A percentile compares a stretch with the other conserved stretches of the same genome.
Evolutionary conservation across 306 rosid genomes (phyloP).

Genomic region (Trifolium fragiferum): DNA sequence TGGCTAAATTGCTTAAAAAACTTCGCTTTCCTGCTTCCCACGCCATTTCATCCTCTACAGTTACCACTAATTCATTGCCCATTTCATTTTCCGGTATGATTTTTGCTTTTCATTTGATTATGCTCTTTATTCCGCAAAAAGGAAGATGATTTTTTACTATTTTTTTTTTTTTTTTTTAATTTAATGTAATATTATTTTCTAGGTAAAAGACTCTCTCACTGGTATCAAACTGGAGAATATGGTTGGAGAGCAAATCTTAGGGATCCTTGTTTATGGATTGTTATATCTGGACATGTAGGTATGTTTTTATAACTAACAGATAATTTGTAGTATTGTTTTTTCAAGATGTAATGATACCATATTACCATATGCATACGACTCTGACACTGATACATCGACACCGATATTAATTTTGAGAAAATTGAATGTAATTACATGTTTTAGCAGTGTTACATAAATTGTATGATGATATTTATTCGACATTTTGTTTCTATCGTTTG

Average conservation of each 20-base stretch:
- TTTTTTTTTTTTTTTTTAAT: background rate
- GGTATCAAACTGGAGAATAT: slow-evolving; percentile 40
- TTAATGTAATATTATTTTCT: slow-evolving; percentile 41
- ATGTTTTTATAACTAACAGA: slow-evolving; percentile 22
- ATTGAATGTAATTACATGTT: background rate
- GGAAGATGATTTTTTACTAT: background rate
- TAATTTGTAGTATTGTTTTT: slow-evolving; percentile 20
- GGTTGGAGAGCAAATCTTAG: slow-evolving; percentile 50
- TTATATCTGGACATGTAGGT: slow-evolving; percentile 65
- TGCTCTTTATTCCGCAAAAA: background rate
- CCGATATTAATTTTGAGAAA: background rate
- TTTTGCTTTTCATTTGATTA: slow-evolving; percentile 1
- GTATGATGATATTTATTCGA: slow-evolving; percentile 17
- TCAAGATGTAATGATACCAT: background rate
- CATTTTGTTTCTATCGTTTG: slow-evolving; percentile 6
- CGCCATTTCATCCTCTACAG: slow-evolving; percentile 24
- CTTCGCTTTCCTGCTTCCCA: slow-evolving; percentile 46
- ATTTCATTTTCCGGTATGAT: slow-evolving; percentile 47
- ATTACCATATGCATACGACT: too few relatives aligned
- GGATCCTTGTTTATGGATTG: slow-evolving; percentile 59
- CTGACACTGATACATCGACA: background rate
- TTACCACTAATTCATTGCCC: slow-evolving; percentile 36
- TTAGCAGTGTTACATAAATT: background rate
- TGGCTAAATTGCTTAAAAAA: slow-evolving; percentile 47
- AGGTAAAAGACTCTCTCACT: slow-evolving; percentile 42